Base-by-base conservation (phyloP, 805 yeast genomes). In the Ogataea nonfermentans region DNA sequence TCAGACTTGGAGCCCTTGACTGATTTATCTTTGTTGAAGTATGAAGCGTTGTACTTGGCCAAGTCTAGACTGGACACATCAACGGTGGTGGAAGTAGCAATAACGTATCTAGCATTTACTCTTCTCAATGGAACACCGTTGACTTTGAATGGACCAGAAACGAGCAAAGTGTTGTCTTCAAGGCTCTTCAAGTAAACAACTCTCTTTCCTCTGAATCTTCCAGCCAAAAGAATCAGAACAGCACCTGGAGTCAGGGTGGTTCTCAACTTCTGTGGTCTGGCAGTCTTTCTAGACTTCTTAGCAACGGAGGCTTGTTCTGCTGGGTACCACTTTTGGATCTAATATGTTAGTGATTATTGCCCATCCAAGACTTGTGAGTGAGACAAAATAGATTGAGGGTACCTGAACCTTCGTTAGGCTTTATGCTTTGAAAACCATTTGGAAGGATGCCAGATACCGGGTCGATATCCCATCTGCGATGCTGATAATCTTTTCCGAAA, bases 191-290 rank as follows among this genome's bases (percentile, higher is more conserved):
- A 83, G 84, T 84, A 85, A 56, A 91, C 98, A 63, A 93, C 99
- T 78, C 98, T 90, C 87, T 91, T 93, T 73, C 99, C 99, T 76
- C 99, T 87, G 95, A 89, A 91, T 76, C 96, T 88, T 70, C 99
- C 99, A 65, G 98, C 97, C 69, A 91, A 81, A 71, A 91, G 76
- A 73, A 91, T 91, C 70, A 93, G 79, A 59, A 91, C 97, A 66
- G 97, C 85, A 71, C 99, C 99, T 73, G 97, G 97, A 59, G 85
- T 95, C 66, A 91, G 78, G 52, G 96, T 84, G 65, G 95, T 79
- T 74, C 98, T 89, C 73, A 93, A 80, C 74, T 85, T 85, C 74
- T 88, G 93, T 66, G 97, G 95, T 70, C 89, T 87, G 63, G 78
- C 76, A 62, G 90, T 68, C 84, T 89, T 87, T 83, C 95, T 86